Conservation (phyloP, 371 early-diverging fungal species). For the Actinomortierella wolfii region DNA sequence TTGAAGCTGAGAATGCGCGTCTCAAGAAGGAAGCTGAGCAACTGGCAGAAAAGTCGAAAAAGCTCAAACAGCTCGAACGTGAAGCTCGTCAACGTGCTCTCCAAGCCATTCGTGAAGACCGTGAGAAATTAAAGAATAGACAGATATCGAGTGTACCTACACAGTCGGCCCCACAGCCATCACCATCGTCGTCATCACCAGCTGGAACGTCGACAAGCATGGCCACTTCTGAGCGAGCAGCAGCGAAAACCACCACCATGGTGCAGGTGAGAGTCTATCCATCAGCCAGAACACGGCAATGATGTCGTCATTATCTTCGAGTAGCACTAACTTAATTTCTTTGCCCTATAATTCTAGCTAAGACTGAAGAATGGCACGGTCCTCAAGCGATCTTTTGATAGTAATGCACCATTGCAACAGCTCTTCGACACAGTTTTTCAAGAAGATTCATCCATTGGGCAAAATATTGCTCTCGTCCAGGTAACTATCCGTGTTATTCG, state of each 20-base stretch:
- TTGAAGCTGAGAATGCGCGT: constrained; percentile 18
- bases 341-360: constrained; percentile 8
- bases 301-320: not conserved
- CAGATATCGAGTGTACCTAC: not conserved
- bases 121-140: constrained; percentile 25
- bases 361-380: constrained; percentile 35
- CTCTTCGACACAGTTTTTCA: constrained; percentile 27
- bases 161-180: not conserved
- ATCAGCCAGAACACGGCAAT: not conserved
- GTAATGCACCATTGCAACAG: constrained; percentile 13
- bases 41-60: constrained; percentile 23
- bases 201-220: not conserved
- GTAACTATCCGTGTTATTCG: constrained; percentile 5
- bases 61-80: constrained; percentile 18
- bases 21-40: constrained; percentile 19
- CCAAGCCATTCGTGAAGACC: constrained; percentile 31
- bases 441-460: constrained; percentile 33
- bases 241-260: not conserved
- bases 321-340: not conserved
- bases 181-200: not conserved
- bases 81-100: constrained; percentile 29
- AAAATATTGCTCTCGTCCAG: constrained; percentile 37
- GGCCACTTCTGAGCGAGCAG: not conserved
- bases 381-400: constrained; percentile 19
- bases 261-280: not conserved